Percentiles rank a stretch among this genome's conserved stretches.
phyloP scores from a whole-genome alignment of 345 rosid genomes.

The Eucalyptus tenuipes region DNA sequence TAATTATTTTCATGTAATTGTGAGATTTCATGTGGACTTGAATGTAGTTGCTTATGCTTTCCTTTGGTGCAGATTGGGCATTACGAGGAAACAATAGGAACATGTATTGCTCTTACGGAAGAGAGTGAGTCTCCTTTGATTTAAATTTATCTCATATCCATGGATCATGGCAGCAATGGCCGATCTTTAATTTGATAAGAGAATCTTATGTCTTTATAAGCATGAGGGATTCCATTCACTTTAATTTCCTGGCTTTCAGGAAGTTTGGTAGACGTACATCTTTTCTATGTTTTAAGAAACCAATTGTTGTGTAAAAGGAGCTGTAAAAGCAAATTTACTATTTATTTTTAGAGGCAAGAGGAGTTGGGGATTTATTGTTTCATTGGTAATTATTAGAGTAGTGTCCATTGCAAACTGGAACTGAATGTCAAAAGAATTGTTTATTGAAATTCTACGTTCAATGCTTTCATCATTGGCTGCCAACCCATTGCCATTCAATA shows the following conservation, averaged over 20 bases:
- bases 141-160: not conserved
- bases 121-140: conserved; percentile 11
- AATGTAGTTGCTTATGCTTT: not conserved
- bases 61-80: conserved; percentile 29
- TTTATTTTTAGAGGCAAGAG: not conserved
- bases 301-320: not conserved
- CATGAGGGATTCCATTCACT: not conserved
- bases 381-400: not conserved
- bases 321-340: not conserved
- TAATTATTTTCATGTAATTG: not conserved
- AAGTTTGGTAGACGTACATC: not conserved
- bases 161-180: not conserved
- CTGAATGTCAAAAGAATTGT: not conserved
- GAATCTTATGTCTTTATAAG: not conserved
- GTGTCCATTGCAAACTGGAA: not conserved
- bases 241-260: not conserved
- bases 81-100: conserved; percentile 55
- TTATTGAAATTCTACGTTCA: not conserved
- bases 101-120: conserved; percentile 39
- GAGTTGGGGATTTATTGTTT: not conserved
- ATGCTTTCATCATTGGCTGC: not conserved
- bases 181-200: not conserved
- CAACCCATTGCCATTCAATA: not conserved
- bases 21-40: not conserved
- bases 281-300: not conserved